Base-by-base conservation (phyloP, 73 alveolate species). In the Paramecium sonneborni region DNA sequence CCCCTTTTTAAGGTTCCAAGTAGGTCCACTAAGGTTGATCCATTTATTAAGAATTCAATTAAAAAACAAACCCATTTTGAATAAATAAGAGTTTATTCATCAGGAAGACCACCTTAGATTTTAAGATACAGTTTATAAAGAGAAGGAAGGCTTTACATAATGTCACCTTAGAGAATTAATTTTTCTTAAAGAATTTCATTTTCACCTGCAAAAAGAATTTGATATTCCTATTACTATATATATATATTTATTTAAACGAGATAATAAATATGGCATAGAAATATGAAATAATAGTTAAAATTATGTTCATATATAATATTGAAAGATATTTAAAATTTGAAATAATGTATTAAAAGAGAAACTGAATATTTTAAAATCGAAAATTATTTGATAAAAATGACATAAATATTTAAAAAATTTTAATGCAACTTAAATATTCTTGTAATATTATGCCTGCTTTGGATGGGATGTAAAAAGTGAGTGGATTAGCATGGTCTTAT, bases 381-480 rank as follows among this genome's bases (percentile, higher is more conserved):
- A 14, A 21, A 46, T 46, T 46, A 46, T 46, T 46, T 11, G 15
- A 46, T 46, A 46, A 14, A 46, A 46, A 15, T 1, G 57, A 14
- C 24, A 46, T 46, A 14, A 46, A 46, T 46, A 46, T 46, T 46
- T 46, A 46, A 46, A 46, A 14, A 46, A 46, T 14, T n/a, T 46
- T 46, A 57, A 87, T 88, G 94, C 72, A 88, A 88, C 94, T 96
- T 92, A 97, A 98, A 96, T 98, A 98, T 94, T 96, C 97, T 95
- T 97, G 97, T 79, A 98, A 98, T 94, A 95, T 99, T 90, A 95
- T 97, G 74, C 97, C 98, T 43, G 98, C 99, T 35, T 95, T 93
- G 18, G 99, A 98, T 91, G 99, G 99, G 76, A 97, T 99, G 99
- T 96, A 97, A 87, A 97, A 99, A 94, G 98, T 99, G 37, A 96